Evolutionary conservation across 371 early-diverging fungal species (phyloP), one percentile per base, ranked within the genome.

Genomic region (Nematocida ironsii): DNA sequence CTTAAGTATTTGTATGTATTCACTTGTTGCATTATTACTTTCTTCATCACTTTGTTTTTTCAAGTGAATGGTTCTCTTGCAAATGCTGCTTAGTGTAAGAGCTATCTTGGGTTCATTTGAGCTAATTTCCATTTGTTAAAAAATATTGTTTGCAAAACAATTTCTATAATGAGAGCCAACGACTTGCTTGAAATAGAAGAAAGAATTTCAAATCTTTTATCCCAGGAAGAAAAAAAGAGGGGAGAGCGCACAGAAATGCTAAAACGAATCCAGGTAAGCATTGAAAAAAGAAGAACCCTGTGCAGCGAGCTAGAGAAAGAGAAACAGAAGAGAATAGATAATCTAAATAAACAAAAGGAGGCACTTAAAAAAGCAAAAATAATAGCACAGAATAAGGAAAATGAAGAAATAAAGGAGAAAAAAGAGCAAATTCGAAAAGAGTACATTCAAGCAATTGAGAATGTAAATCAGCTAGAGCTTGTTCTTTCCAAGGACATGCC

Each of bases 71-170:
- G 11, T 68, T 52, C 54, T 68, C 39, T 27, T 68, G 54, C 23
- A 9, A 11, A 68, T 50, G n/a, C 50, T 68, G 27, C 69, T 50
- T 16, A 68, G 52, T 48, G 69, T 68, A 50, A 68, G 50, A 68
- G 54, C 69, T 18, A 68, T 23, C 27, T 68, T 52, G 27, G 6
- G 11, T 40, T 72, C 55, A 42, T 23, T 50, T n/a, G 76, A 42
- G 45, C 13, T 71, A 47, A 68, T 70, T 71, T 70, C 40, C 80
- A 78, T 69, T 44, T 64, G 39, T 42, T 25, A 67, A 69, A 70
- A 78, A 78, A 70, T 45, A 71, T 69, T 68, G 80, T 70, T 78
- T 70, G 69, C 56, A 68, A 69, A 78, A 67, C 50, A 64, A 67
- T 67, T 75, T 75, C 20, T 73, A 75, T 7, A 75, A 78, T 78